Evolutionary conservation across 495 filamentous ascomycete species (phyloP).

Genomic region (Lineolata rhizophorae): DNA sequence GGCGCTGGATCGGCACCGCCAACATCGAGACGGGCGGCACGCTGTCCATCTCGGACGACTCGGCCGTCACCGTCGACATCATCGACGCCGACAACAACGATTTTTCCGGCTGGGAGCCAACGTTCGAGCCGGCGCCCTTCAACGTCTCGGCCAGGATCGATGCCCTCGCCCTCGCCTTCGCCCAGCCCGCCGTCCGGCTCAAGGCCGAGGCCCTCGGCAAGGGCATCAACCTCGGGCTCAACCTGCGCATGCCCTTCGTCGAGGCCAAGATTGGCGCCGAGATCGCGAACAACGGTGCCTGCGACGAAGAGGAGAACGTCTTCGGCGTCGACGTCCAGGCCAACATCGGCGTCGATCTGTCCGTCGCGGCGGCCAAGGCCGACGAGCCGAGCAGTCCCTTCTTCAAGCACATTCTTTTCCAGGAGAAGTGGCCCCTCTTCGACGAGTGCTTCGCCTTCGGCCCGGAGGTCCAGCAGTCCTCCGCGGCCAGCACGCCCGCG

Average conservation of each 20-base stretch:
- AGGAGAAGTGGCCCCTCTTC: constrained; percentile 6
- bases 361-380: constrained; percentile 2
- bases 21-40: constrained; percentile 3
- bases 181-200: constrained; percentile 5
- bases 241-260: constrained; percentile 7
- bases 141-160: constrained; percentile 5
- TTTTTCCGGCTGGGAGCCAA: constrained; percentile 8
- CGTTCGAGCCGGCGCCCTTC: constrained; percentile 3
- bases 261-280: constrained; percentile 6
- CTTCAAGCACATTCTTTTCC: constrained; percentile 5
- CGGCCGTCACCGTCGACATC: constrained; percentile 6
- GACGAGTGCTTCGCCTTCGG: constrained; percentile 6
- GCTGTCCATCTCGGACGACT: constrained; percentile 4
- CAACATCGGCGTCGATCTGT: constrained; percentile 5
- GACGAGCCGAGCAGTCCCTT: constrained; percentile 7
- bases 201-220: constrained; percentile 5
- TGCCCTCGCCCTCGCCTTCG: constrained; percentile 4
- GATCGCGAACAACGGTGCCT: constrained; percentile 5
- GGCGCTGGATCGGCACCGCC: constrained; percentile 4
- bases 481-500: too few relatives aligned
- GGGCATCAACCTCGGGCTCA: constrained; percentile 4
- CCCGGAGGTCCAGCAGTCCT: too few relatives aligned
- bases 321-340: constrained; percentile 6
- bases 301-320: constrained; percentile 4
- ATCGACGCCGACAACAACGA: too few relatives aligned